These are phyloP conservation scores for Trebouxia sp. DNA, from an alignment of 139 green algal species.

Conservation along the genomic window DNA sequence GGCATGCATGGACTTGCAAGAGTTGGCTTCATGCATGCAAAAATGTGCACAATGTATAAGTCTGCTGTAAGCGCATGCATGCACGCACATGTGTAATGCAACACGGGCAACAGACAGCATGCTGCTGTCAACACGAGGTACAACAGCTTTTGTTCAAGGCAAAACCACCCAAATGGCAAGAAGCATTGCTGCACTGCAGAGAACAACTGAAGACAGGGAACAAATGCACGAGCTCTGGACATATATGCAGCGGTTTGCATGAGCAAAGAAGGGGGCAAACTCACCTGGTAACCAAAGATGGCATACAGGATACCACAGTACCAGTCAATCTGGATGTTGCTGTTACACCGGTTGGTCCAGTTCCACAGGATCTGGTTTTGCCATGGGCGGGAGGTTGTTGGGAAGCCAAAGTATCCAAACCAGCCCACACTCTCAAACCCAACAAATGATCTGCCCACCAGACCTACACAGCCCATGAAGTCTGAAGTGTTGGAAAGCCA, in stretches of 20 bases:
- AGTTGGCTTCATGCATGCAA: too few species aligned
- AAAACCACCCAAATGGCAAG: too few species aligned
- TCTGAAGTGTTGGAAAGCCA: neutral
- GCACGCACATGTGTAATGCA: neutral
- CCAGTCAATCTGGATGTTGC: conserved; percentile 40
- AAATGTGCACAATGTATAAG: neutral
- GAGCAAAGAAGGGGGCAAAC: neutral
- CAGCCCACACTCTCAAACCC: conserved; percentile 42
- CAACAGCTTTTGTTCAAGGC: too few species aligned
- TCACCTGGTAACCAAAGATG: conserved; percentile 57
- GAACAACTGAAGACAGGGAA: too few species aligned
- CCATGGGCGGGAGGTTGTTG: conserved; percentile 44
- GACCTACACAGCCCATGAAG: conserved; percentile 10
- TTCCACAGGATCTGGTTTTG: conserved; percentile 52
- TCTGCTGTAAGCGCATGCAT: neutral
- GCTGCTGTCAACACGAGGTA: too few species aligned
- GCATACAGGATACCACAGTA: conserved; percentile 52
- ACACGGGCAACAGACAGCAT: neutral
- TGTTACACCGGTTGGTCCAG: conserved; percentile 46
- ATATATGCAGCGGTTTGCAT: too few species aligned
- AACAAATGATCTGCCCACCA: conserved; percentile 34
- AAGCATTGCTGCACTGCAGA: too few species aligned
- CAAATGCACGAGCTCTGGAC: too few species aligned
- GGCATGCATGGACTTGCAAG: too few species aligned
- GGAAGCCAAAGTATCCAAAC: conserved; percentile 44